A percentile compares a stretch with the other conserved stretches of the same genome.
These are phyloP conservation scores for Beauveria bassiana DNA, from an alignment of 2,329 filamentous ascomycete genomes.

Conservation along the genomic window DNA sequence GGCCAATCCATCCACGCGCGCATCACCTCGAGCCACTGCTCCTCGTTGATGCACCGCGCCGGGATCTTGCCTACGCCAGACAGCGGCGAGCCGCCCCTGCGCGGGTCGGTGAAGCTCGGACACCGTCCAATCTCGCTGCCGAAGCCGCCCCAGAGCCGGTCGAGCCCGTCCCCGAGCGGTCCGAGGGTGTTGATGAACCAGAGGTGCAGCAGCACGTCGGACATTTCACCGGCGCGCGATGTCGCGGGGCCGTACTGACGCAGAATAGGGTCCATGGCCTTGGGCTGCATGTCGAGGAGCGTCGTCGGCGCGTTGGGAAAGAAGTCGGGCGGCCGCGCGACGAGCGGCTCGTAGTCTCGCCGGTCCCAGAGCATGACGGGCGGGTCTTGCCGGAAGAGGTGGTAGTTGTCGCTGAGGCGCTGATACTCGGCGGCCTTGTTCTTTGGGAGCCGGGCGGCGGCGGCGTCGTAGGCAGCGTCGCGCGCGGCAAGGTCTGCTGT, in stretches of 20 bases:
- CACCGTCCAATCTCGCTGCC: slow-evolving; percentile 42
- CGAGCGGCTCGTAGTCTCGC: slow-evolving; percentile 62
- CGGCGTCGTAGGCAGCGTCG: slow-evolving; percentile 27
- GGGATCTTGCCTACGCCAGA: slow-evolving; percentile 27
- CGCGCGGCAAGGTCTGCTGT: slow-evolving; percentile 18
- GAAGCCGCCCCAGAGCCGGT: slow-evolving; percentile 52
- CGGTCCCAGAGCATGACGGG: slow-evolving; percentile 58
- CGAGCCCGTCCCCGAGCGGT: slow-evolving; percentile 37
- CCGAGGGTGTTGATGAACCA: slow-evolving; percentile 38
- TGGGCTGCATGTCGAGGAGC: slow-evolving; percentile 62
- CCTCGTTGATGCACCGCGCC: slow-evolving; percentile 41
- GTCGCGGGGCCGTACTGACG: slow-evolving; percentile 34
- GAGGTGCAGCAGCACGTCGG: slow-evolving; percentile 39
- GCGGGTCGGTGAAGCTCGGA: slow-evolving; percentile 39
- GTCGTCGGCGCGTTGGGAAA: slow-evolving; percentile 51
- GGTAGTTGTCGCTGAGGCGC: slow-evolving; percentile 44
- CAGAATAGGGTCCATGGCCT: slow-evolving; percentile 40
- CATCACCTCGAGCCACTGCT: slow-evolving; percentile 50
- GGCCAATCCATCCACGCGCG: slow-evolving; percentile 59
- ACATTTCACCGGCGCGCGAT: slow-evolving; percentile 38
- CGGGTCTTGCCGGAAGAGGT: slow-evolving; percentile 39
- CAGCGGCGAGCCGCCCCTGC: slow-evolving; percentile 36
- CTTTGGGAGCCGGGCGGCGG: slow-evolving; percentile 26
- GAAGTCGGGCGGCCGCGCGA: slow-evolving; percentile 51
- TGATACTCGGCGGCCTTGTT: slow-evolving; percentile 29